These are phyloP conservation scores for Kokia cookei DNA, from an alignment of 441 rosid genomes.

Conservation along the genomic window DNA sequence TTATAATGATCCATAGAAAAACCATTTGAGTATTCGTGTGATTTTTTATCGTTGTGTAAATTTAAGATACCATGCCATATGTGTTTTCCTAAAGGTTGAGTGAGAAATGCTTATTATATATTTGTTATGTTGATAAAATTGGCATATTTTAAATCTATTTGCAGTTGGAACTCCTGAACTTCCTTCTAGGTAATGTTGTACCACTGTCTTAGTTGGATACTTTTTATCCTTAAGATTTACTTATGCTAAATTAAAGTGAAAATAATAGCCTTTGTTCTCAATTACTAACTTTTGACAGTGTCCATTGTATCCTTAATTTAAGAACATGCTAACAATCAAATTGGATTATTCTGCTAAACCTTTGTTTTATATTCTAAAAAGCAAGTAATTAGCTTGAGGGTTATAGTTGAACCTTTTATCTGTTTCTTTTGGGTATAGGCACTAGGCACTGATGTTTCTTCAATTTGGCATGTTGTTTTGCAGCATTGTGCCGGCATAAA, in stretches of 20 bases:
- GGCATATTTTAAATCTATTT: neutral
- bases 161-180: neutral
- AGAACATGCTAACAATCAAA: neutral
- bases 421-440: neutral
- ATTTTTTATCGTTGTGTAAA: neutral
- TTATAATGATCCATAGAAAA: neutral
- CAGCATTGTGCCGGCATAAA: conserved; percentile 98
- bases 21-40: neutral
- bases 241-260: neutral
- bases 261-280: neutral
- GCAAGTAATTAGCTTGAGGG: neutral
- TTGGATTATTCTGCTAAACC: neutral
- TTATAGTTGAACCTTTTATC: neutral
- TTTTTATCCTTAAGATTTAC: neutral
- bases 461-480: conserved; percentile 15
- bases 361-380: neutral
- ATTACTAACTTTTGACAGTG: neutral
- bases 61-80: neutral
- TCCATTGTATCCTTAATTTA: neutral
- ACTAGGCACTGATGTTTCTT: neutral
- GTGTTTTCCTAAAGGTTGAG: neutral
- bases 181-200: neutral
- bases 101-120: neutral
- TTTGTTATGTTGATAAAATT: neutral
- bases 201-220: neutral